These are phyloP conservation scores for Cyclotella sp. DNA, from an alignment of 108 stramenopile genomes.

Conservation along the genomic window DNA sequence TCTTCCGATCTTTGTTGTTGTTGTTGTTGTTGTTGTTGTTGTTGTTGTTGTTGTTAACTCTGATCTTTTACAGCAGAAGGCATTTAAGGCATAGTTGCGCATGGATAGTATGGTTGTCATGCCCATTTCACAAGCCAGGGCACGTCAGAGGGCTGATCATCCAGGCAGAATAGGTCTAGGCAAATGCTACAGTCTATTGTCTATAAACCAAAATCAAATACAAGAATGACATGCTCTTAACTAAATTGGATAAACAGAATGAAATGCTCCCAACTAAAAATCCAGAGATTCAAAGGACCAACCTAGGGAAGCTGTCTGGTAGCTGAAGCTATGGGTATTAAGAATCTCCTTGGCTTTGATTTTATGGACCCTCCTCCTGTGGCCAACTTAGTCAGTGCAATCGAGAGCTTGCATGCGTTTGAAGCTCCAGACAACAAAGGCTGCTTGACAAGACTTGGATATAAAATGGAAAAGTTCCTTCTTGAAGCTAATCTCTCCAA, in stretches of 20 bases:
- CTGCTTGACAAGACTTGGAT: constrained; percentile 89
- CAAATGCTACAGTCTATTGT: constrained; percentile 97
- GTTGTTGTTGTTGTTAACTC: constrained; percentile 99
- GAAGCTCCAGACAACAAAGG: constrained; percentile 99
- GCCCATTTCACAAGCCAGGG: constrained; percentile 97
- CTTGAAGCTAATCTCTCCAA: constrained; percentile 96
- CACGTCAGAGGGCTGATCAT: constrained; percentile 92
- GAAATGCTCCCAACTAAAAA: constrained; percentile 95
- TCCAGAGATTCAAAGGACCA: constrained; percentile 97
- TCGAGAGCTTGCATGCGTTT: constrained; percentile 93
- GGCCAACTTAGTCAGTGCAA: constrained; percentile 94
- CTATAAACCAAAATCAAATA: constrained; percentile 96
- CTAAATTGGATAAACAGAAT: no score
- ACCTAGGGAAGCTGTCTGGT: constrained; percentile 95
- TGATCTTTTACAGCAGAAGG: constrained; percentile 97
- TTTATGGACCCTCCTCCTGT: constrained; percentile 99
- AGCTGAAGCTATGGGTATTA: constrained; percentile 97
- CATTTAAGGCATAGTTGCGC: constrained; percentile 96
- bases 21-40: no score
- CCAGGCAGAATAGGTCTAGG: constrained; percentile 98
- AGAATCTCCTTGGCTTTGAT: constrained; percentile 97
- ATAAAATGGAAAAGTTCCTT: constrained; percentile 99
- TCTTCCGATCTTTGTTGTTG: no score
- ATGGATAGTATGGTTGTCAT: constrained; percentile 98
- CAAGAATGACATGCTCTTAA: no score